A percentile compares a stretch with the other conserved stretches of the same genome.
Conservation (phyloP, 371 early-diverging fungal genomes). For the Mortierella sp. region DNA sequence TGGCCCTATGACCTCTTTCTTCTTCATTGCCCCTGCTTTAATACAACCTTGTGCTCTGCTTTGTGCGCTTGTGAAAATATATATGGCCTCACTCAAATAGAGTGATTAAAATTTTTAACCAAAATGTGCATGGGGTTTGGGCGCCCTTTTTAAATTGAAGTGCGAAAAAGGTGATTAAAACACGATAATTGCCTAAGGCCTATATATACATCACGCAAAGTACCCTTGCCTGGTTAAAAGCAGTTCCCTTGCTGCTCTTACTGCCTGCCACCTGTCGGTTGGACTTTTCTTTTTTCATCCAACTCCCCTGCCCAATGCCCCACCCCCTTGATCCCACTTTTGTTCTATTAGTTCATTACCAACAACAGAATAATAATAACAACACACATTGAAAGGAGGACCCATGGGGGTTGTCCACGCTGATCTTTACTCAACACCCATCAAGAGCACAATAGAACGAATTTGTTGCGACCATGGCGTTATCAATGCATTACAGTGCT, state of each 20-base stretch:
- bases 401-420: not conserved
- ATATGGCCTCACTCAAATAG: no score
- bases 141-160: no score
- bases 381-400: not conserved
- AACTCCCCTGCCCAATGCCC: not conserved
- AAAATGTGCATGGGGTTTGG: no score
- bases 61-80: no score
- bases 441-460: not conserved
- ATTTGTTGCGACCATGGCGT: slow-evolving; percentile 10
- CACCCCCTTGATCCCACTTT: slow-evolving; percentile 2
- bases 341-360: not conserved
- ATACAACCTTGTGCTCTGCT: not conserved
- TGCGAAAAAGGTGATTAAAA: no score
- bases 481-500: not conserved
- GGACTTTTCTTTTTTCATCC: not conserved
- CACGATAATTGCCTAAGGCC: no score
- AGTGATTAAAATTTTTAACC: no score
- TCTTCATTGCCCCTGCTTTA: not conserved
- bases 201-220: not conserved
- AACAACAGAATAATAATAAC: not conserved
- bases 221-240: not conserved
- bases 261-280: slow-evolving; percentile 2
- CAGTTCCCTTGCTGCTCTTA: no score
- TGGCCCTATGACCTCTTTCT: not conserved
- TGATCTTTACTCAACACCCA: not conserved